Conservation (phyloP, 306 rosid genomes). For the Quercus dentata region DNA sequence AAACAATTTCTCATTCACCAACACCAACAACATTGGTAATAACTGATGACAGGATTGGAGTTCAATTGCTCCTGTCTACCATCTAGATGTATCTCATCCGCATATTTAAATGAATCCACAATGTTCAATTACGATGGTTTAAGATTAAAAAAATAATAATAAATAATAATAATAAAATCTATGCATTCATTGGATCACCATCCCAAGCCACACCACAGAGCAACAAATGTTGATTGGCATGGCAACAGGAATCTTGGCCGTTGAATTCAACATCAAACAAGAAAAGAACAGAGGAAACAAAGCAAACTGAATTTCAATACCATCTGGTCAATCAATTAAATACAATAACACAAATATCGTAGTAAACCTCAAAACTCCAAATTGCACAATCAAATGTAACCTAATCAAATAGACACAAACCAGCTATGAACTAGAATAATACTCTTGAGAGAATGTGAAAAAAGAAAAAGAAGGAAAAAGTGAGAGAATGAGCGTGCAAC, state of each 20-base stretch:
- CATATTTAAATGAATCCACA: background rate
- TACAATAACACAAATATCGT: background rate
- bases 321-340: background rate
- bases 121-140: background rate
- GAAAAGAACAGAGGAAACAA: background rate
- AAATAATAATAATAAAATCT: background rate
- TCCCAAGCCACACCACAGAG: background rate
- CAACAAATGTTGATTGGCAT: background rate
- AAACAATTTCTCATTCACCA: background rate
- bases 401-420: background rate
- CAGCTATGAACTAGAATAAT: background rate
- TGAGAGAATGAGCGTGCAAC: background rate
- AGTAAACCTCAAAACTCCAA: background rate
- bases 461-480: background rate
- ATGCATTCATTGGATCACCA: background rate
- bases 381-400: background rate
- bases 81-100: background rate
- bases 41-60: background rate
- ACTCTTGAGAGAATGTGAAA: background rate
- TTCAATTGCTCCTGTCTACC: background rate
- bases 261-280: background rate
- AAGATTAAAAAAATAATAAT: background rate
- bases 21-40: background rate
- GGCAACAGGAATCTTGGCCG: background rate
- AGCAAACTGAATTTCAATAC: background rate